These are phyloP conservation scores for Mortierella sp. DNA, from an alignment of 371 early-diverging fungal species.

Conservation along the genomic window DNA sequence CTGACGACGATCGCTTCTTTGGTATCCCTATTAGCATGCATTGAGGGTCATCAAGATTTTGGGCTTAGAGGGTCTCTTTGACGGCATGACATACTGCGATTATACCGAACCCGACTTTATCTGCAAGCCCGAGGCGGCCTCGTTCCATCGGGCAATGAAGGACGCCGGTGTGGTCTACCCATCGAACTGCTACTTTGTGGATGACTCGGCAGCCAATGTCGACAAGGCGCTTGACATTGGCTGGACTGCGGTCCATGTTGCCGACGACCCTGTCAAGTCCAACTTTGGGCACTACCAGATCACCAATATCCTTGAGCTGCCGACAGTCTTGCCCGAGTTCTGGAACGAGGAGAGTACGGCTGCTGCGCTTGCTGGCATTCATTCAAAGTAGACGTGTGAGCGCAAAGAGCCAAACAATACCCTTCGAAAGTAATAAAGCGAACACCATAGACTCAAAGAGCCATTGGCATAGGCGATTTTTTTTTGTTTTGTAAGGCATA, in stretches of 20 bases:
- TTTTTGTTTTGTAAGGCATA: too few species aligned
- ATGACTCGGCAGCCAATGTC: conserved; percentile 80
- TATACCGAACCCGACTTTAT: conserved; percentile 77
- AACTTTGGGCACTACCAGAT: conserved; percentile 75
- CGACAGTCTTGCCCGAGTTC: conserved; percentile 69
- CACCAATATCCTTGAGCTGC: conserved; percentile 70
- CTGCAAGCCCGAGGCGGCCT: conserved; percentile 80
- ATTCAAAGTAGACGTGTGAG: background rate
- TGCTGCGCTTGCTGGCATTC: conserved; percentile 6
- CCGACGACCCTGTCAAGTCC: conserved; percentile 61
- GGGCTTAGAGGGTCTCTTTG: conserved; percentile 82
- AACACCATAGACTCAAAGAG: background rate
- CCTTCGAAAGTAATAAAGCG: background rate
- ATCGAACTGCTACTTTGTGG: conserved; percentile 79
- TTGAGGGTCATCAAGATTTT: conserved; percentile 74
- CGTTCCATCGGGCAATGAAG: conserved; percentile 77
- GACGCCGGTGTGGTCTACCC: conserved; percentile 75
- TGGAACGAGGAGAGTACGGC: conserved; percentile 51
- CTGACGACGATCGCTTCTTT: conserved; percentile 1
- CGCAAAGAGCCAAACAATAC: background rate
- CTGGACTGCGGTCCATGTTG: conserved; percentile 81
- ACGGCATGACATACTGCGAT: conserved; percentile 85
- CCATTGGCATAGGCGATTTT: too few species aligned
- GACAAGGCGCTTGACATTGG: conserved; percentile 75
- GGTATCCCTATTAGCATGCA: conserved; percentile 68